These are phyloP conservation scores for Amniculicola lignicola DNA, from an alignment of 495 filamentous ascomycete species.

Conservation along the genomic window DNA sequence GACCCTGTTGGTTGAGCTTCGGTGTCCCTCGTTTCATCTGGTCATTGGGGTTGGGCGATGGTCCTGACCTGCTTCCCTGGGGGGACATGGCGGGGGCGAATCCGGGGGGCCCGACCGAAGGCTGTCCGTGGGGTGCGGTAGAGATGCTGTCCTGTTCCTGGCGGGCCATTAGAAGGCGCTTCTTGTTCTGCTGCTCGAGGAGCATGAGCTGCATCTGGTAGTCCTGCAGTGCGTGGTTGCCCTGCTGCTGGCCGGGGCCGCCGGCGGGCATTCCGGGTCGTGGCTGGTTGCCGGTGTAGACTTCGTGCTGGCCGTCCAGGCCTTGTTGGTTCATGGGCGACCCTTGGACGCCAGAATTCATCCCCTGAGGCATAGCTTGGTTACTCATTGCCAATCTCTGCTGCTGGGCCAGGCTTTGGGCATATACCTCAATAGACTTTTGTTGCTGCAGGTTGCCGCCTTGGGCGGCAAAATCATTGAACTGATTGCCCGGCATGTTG, in stretches of 20 bases:
- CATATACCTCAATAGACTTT: conserved; percentile 82
- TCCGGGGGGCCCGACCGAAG: conserved; percentile 55
- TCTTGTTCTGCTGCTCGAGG: conserved; percentile 98
- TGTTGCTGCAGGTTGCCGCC: conserved; percentile 59
- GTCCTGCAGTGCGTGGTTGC: conserved; percentile 93
- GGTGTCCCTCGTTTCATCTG: conserved; percentile 86
- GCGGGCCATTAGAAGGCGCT: conserved; percentile 91
- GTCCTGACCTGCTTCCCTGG: conserved; percentile 71
- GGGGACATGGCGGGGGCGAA: conserved; percentile 73
- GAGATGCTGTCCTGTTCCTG: conserved; percentile 83
- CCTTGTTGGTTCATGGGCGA: conserved; percentile 70
- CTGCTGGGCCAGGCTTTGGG: conserved; percentile 76
- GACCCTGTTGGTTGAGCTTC: conserved; percentile 72
- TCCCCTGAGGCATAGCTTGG: conserved; percentile 54
- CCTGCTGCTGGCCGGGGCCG: conserved; percentile 53
- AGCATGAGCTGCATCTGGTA: conserved; percentile 99
- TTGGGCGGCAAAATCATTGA: conserved; percentile 64
- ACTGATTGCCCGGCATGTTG: conserved; percentile 70
- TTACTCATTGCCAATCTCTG: conserved; percentile 62
- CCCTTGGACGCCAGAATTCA: conserved; percentile 68
- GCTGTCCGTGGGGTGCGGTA: conserved; percentile 24
- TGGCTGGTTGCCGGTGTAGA: conserved; percentile 57
- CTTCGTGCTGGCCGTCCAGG: conserved; percentile 20
- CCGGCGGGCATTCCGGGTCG: conserved; percentile 41
- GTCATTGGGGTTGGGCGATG: conserved; percentile 85